A percentile compares a stretch with the other conserved stretches of the same genome.
Conservation (phyloP, 495 filamentous ascomycete genomes). For the Tuber borchii region DNA sequence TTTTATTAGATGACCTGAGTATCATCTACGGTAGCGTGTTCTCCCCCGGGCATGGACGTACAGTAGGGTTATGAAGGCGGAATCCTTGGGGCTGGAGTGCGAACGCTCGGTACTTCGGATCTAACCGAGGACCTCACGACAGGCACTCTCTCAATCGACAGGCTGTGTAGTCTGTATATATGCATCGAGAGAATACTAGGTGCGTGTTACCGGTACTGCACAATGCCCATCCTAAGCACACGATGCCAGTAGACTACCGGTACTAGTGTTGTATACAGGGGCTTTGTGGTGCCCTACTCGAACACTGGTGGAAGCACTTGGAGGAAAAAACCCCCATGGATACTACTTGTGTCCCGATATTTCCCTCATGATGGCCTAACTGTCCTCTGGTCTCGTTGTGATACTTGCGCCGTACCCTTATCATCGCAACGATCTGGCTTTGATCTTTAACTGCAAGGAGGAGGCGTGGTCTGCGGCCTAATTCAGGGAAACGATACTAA, state of each 20-base stretch:
- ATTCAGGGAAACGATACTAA: not conserved
- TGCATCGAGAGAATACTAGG: not conserved
- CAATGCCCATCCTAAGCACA: not conserved
- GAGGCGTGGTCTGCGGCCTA: not conserved
- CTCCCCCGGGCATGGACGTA: not conserved
- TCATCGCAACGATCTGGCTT: not conserved
- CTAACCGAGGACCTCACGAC: not conserved
- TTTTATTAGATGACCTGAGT: not conserved
- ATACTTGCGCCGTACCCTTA: not conserved
- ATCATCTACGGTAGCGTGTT: not conserved
- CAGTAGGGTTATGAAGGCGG: not conserved
- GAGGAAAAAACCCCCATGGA: not conserved
- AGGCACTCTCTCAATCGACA: not conserved
- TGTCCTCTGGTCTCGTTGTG: not conserved
- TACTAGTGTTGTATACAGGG: not conserved
- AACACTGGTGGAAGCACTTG: not conserved
- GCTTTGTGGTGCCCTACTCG: not conserved
- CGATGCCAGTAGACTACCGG: not conserved
- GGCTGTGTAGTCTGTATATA: not conserved
- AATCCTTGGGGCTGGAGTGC: not conserved
- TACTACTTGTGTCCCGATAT: not conserved
- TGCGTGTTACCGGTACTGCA: not conserved
- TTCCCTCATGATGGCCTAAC: not conserved
- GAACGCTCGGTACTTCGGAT: not conserved
- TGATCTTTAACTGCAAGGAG: not conserved